These are phyloP conservation scores for Ailanthus altissimus DNA, from an alignment of 345 rosid genomes.

Conservation along the genomic window DNA sequence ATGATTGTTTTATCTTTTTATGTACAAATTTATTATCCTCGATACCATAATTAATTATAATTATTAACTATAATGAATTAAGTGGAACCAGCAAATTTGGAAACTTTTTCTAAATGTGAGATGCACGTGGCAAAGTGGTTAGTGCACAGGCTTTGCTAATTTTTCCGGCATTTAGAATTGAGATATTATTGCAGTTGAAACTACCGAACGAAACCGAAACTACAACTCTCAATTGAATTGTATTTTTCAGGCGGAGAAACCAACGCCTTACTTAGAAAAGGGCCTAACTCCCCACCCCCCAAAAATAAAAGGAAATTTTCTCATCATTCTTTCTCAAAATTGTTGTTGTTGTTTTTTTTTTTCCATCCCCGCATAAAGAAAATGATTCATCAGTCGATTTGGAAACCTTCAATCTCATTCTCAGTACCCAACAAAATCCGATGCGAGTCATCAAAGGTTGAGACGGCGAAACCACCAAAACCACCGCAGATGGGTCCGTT, in stretches of 20 bases:
- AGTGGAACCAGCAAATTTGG: neutral
- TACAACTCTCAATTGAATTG: neutral
- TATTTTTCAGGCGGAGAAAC: constrained; percentile 17
- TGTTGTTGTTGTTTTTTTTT: too few species aligned
- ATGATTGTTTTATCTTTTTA: too few species aligned
- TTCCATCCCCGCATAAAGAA: neutral
- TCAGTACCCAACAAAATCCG: constrained; percentile 45
- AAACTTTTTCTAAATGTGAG: neutral
- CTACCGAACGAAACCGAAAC: neutral
- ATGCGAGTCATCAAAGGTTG: constrained; percentile 39
- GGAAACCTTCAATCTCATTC: constrained; percentile 50
- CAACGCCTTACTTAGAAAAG: too few species aligned
- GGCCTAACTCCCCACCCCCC: too few species aligned
- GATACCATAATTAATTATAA: too few species aligned
- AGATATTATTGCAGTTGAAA: neutral
- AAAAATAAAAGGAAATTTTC: neutral
- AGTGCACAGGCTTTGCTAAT: neutral
- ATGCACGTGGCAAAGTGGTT: constrained; percentile 4
- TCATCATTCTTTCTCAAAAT: neutral
- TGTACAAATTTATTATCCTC: too few species aligned
- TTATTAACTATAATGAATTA: too few species aligned
- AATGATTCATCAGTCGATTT: constrained; percentile 44
- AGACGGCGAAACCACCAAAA: constrained; percentile 17
- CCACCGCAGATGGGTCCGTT: constrained; percentile 46
- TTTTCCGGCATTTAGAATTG: neutral